These are phyloP conservation scores for Lyophyllum decastes DNA, from an alignment of 768 basidiomycete species.

Conservation along the genomic window DNA sequence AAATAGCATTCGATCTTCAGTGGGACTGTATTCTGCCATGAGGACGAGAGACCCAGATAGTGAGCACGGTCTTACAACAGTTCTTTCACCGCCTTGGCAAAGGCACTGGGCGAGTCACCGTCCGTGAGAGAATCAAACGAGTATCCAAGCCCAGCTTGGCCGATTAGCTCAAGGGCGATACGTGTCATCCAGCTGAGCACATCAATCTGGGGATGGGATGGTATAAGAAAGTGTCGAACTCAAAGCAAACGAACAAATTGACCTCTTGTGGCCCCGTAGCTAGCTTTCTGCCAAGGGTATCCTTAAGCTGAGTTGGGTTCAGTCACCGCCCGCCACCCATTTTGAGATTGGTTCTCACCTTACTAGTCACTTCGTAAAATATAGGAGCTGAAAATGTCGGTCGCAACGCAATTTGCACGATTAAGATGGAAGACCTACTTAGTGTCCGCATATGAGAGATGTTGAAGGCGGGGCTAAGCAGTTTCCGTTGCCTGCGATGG, in stretches of 20 bases:
- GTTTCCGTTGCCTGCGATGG: conserved; percentile 14
- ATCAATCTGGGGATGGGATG: conserved; percentile 10
- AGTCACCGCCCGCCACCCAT: background rate
- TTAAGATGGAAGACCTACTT: too few species aligned
- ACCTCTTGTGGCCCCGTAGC: conserved; percentile 11
- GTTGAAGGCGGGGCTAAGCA: conserved; percentile 12
- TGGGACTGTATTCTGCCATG: background rate
- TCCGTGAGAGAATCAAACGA: conserved; percentile 17
- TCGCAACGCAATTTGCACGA: background rate
- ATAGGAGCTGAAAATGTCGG: conserved; percentile 6
- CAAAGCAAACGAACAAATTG: background rate
- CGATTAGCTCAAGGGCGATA: conserved; percentile 15
- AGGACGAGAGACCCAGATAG: background rate
- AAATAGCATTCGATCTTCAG: background rate
- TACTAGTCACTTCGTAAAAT: conserved; percentile 13
- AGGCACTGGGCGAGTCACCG: background rate
- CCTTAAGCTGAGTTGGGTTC: conserved; percentile 1
- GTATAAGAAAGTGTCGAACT: background rate
- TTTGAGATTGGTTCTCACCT: conserved; percentile 5
- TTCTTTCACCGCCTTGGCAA: conserved; percentile 4
- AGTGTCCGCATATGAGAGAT: conserved; percentile 11
- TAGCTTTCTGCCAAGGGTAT: background rate
- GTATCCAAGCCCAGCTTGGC: conserved; percentile 14
- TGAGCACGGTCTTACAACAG: conserved; percentile 7
- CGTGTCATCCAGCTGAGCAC: conserved; percentile 17